Percentiles rank a stretch among this genome's conserved stretches.
Evolutionary conservation across 2,329 filamentous ascomycete species (phyloP).

Genomic region (Anthostomella pinea): DNA sequence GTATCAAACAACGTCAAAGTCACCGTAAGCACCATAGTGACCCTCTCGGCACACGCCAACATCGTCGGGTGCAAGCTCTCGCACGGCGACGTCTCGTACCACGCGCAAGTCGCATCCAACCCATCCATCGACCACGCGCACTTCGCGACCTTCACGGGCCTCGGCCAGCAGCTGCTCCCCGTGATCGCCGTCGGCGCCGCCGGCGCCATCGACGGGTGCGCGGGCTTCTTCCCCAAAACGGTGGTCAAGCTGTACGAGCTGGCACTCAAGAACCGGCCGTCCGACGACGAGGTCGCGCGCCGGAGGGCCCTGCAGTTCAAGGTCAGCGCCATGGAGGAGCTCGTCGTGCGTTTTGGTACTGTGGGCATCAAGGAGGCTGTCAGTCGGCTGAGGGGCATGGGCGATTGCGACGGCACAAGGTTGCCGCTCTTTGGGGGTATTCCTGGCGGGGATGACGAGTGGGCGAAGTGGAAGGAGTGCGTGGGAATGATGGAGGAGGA

Average conservation of each 20-base stretch:
- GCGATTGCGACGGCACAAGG: constrained; percentile 56
- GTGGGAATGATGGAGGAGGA: constrained; percentile 1
- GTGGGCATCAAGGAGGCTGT: constrained; percentile 66
- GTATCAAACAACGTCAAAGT: constrained; percentile 65
- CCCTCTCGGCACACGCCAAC: constrained; percentile 59
- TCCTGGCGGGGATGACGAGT: constrained; percentile 51
- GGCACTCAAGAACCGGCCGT: constrained; percentile 26
- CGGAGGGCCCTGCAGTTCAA: constrained; percentile 57
- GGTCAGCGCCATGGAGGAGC: constrained; percentile 59
- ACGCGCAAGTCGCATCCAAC: constrained; percentile 58
- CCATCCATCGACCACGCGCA: constrained; percentile 56
- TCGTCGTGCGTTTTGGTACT: constrained; percentile 57
- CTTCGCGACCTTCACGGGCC: constrained; percentile 62
- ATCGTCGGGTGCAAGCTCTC: constrained; percentile 69
- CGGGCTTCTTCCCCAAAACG: constrained; percentile 57
- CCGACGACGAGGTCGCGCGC: constrained; percentile 42
- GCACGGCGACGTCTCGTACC: constrained; percentile 64
- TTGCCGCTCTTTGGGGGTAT: constrained; percentile 58
- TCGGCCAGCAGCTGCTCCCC: constrained; percentile 64
- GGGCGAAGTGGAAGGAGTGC: constrained; percentile 1
- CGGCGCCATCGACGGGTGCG: constrained; percentile 40
- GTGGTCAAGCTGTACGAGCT: constrained; percentile 57
- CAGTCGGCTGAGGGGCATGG: constrained; percentile 56
- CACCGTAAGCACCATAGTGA: constrained; percentile 53
- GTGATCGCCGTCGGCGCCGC: constrained; percentile 31